Base-by-base conservation (phyloP, 2,329 filamentous ascomycete genomes). In the Talaromyces sp. region DNA sequence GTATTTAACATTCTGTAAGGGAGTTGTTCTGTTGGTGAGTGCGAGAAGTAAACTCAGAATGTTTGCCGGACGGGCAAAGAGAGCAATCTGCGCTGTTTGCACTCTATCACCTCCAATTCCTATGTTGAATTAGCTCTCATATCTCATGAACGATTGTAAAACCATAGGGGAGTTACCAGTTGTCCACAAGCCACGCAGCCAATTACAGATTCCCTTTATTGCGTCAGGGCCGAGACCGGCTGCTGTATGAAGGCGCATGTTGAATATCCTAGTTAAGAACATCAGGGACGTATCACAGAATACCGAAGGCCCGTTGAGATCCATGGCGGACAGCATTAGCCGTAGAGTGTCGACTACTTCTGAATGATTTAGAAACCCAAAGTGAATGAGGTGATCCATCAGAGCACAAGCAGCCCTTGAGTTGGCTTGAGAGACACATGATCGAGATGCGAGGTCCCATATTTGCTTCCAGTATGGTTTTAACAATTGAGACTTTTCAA, bases 171-270 rank as follows among this genome's bases (percentile, higher is more conserved):
- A 74, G 84, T 72, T 80, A 94, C 91, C 87, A 66, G 92, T 89
- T 66, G 87, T 87, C 92, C 94, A 99, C 68, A 85, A 88, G 36
- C 87, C 84, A 68, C 92, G 87, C 1, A 95, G 74, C 95, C 95
- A 99, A 68, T 87, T 83, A 61, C 95, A 85, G 40, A 95, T 83
- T 68, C 90, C 86, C 65, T 87, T 89, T 42, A 86, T 87, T 3
- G 87, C 89, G 44, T 82, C 81, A 66, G 87, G 85, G 66, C 85
- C 90, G 40, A 85, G 85, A 62, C 85, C 88, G 1, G 91, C 89
- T 52, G 89, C 86, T 68, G 88, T 84, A 31, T 84, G 82, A 66
- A 89, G 87, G 58, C 87, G 85, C 47, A 87, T 78, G 61, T 87
- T 83, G 40, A 95, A 79, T 50, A 96, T 74, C 60, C 85, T 84